phyloP scores from a whole-genome alignment of 140 eudicot species.

The Ambrosia hybrid region DNA sequence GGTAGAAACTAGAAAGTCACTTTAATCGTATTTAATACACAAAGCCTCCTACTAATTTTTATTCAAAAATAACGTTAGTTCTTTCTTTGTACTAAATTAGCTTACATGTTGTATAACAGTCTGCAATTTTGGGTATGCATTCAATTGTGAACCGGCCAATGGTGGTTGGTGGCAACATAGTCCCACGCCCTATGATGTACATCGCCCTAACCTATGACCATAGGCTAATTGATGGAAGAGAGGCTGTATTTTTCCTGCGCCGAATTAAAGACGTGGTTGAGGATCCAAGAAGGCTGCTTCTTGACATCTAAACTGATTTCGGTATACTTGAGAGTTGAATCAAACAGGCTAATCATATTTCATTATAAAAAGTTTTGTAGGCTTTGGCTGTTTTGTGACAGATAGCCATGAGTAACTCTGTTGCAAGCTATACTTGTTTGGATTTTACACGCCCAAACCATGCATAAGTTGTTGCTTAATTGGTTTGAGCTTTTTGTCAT shows the following conservation, averaged over 20 bases:
- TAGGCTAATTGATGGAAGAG: constrained; percentile 98
- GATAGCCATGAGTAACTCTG: constrained; percentile 25
- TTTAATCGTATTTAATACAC: background rate
- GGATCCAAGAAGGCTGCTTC: constrained; percentile 84
- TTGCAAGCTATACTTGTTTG: constrained; percentile 16
- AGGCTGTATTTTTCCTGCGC: constrained; percentile 87
- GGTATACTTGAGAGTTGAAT: background rate
- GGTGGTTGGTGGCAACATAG: constrained; percentile 88
- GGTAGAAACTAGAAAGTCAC: background rate
- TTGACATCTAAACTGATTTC: constrained; percentile 51
- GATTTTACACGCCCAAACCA: constrained; percentile 16
- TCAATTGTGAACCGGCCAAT: constrained; percentile 88
- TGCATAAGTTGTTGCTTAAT: background rate
- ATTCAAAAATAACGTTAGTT: background rate
- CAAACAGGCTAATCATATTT: constrained; percentile 21
- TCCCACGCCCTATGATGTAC: constrained; percentile 96
- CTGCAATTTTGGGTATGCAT: constrained; percentile 90
- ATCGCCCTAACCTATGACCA: constrained; percentile 94
- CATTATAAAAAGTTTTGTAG: constrained; percentile 20
- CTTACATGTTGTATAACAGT: constrained; percentile 38
- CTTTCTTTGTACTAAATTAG: background rate
- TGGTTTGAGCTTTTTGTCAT: constrained; percentile 20
- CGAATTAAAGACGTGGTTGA: constrained; percentile 91
- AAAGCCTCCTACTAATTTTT: background rate
- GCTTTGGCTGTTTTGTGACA: constrained; percentile 24